Evolutionary conservation across 2,329 filamentous ascomycete genomes (phyloP).

Genomic region (Colletotrichum cuscutae): DNA sequence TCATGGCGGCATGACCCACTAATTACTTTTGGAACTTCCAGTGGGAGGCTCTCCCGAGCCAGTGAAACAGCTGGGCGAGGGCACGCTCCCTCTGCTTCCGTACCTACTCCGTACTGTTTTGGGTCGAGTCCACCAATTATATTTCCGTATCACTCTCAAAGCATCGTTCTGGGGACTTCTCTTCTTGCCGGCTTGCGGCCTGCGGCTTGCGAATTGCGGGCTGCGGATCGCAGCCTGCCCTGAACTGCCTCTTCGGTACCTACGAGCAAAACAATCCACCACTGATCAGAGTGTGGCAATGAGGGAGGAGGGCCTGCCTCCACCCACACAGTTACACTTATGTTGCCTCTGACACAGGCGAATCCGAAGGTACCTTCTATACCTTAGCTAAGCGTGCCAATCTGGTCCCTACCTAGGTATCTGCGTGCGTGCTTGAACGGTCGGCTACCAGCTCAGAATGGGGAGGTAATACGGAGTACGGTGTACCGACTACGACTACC

Average conservation of each 20-base stretch:
- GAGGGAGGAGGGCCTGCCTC: background rate
- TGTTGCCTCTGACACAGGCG: background rate
- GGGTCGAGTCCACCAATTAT: slow-evolving; percentile 17
- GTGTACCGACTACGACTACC: background rate
- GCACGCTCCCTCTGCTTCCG: slow-evolving; percentile 6
- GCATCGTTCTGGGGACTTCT: background rate
- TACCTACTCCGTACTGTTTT: background rate
- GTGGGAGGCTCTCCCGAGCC: slow-evolving; percentile 22
- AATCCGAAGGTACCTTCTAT: background rate
- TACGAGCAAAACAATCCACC: background rate
- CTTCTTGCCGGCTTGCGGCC: background rate
- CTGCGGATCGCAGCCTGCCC: background rate
- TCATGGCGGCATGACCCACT: background rate
- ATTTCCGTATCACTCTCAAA: background rate
- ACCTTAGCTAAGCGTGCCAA: background rate
- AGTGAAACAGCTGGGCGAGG: slow-evolving; percentile 23
- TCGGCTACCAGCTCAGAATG: background rate
- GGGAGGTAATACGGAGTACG: background rate
- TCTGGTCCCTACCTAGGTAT: too few relatives aligned
- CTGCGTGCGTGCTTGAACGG: too few relatives aligned
- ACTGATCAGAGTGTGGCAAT: background rate
- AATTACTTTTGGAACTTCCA: background rate
- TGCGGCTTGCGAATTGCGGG: too few relatives aligned
- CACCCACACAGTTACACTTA: background rate
- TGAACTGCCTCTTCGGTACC: background rate